A percentile compares a stretch with the other conserved stretches of the same genome.
These are phyloP conservation scores for Cercospora canescens DNA, from an alignment of 2,329 filamentous ascomycete genomes.

Conservation along the genomic window DNA sequence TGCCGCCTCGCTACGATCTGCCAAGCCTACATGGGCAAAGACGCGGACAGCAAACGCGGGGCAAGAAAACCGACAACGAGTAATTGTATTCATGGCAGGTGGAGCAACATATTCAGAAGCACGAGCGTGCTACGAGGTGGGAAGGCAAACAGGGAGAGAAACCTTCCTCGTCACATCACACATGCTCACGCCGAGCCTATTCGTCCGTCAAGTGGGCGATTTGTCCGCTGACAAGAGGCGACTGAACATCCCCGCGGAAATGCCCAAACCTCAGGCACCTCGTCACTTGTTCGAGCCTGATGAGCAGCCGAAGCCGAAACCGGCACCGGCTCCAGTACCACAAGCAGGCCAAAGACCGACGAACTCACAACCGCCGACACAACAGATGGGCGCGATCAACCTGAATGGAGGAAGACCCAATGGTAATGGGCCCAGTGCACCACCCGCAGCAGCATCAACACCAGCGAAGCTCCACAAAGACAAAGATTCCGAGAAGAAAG, in stretches of 20 bases:
- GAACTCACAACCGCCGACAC: conserved; percentile 49
- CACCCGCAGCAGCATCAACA: conserved; percentile 28
- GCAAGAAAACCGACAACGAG: conserved; percentile 80
- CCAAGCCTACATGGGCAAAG: conserved; percentile 94
- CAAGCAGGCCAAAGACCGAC: conserved; percentile 18
- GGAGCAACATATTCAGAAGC: conserved; percentile 93
- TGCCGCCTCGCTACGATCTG: conserved; percentile 74
- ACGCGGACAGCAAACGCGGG: conserved; percentile 60
- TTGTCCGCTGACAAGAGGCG: conserved; percentile 72
- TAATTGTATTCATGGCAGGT: conserved; percentile 93
- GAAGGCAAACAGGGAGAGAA: conserved; percentile 70
- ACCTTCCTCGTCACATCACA: conserved; percentile 88
- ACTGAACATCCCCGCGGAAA: conserved; percentile 78
- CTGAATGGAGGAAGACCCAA: conserved; percentile 38
- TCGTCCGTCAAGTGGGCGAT: conserved; percentile 79
- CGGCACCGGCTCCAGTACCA: conserved; percentile 38
- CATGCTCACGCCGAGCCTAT: conserved; percentile 85
- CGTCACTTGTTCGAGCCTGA: conserved; percentile 81
- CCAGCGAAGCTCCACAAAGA: conserved; percentile 56
- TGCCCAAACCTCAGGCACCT: conserved; percentile 77
- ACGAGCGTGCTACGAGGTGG: conserved; percentile 84
- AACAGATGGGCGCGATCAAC: conserved; percentile 58
- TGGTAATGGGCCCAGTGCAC: conserved; percentile 15
- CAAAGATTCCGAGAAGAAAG: conserved; percentile 61
- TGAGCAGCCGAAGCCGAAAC: conserved; percentile 53